Conservation (phyloP, 306 rosid species). For the Vigna angularis region DNA sequence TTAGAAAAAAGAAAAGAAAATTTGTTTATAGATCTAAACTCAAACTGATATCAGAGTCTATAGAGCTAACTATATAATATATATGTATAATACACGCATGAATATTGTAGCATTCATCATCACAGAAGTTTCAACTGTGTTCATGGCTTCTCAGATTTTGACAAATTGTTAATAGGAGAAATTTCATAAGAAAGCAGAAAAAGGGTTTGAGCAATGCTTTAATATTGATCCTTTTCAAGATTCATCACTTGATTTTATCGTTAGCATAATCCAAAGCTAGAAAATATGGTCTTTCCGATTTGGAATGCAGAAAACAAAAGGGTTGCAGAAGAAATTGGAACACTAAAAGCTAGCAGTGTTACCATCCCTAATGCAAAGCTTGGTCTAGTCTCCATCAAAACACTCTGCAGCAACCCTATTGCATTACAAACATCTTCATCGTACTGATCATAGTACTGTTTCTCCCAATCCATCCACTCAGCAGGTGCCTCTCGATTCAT, state of each 20-base stretch:
- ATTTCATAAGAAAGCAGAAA: not conserved
- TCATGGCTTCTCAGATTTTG: no score
- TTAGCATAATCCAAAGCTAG: conserved; percentile 17
- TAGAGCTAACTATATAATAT: no score
- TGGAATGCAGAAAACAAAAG: conserved; percentile 21
- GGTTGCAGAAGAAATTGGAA: conserved; percentile 20
- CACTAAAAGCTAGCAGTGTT: conserved; percentile 18
- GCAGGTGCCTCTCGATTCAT: conserved; percentile 5
- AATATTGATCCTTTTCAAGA: not conserved
- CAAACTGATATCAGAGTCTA: no score
- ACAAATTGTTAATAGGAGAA: no score
- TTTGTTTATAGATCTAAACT: no score
- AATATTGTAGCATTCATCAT: no score
- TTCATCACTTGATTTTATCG: not conserved
- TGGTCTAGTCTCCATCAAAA: conserved; percentile 43
- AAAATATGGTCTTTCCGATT: not conserved
- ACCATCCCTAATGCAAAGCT: conserved; percentile 32
- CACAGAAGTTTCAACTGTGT: no score
- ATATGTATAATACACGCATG: no score
- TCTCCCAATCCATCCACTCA: conserved; percentile 48
- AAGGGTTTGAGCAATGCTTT: not conserved
- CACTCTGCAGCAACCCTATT: conserved; percentile 42
- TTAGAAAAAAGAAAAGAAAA: no score
- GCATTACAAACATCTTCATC: conserved; percentile 44
- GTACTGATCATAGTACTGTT: conserved; percentile 27